phyloP scores from a whole-genome alignment of 306 rosid species.

The Fragaria ananassa region DNA sequence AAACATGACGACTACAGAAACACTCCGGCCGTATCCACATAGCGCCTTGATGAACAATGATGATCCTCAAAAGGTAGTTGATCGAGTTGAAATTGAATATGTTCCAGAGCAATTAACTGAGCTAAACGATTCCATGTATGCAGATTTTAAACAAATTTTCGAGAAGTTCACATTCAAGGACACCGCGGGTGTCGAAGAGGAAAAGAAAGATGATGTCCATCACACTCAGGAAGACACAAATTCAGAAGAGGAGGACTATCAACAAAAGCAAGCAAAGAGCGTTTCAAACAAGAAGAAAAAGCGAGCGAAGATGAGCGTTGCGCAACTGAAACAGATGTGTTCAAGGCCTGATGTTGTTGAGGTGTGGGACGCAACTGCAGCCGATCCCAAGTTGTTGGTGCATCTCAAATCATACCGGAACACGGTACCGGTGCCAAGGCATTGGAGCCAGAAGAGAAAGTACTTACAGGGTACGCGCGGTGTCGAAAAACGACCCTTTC shows the following conservation, averaged over 20 bases:
- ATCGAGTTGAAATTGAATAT: slow-evolving; percentile 75
- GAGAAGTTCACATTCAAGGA: slow-evolving; percentile 72
- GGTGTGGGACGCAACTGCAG: slow-evolving; percentile 98
- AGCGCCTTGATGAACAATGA: slow-evolving; percentile 49
- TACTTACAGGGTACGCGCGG: slow-evolving; percentile 77
- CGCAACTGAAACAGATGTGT: slow-evolving; percentile 82
- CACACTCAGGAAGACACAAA: slow-evolving; percentile 64
- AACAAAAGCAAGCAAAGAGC: slow-evolving; percentile 66
- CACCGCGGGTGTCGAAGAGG: slow-evolving; percentile 53
- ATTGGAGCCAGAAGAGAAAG: slow-evolving; percentile 97
- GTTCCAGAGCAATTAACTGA: slow-evolving; percentile 71
- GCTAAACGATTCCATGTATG: slow-evolving; percentile 61
- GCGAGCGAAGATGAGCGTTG: slow-evolving; percentile 82
- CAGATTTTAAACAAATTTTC: slow-evolving; percentile 74
- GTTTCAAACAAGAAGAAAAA: slow-evolving; percentile 87
- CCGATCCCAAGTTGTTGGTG: slow-evolving; percentile 95
- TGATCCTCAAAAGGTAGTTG: slow-evolving; percentile 41
- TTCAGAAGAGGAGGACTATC: slow-evolving; percentile 73
- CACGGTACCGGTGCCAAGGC: slow-evolving; percentile 98
- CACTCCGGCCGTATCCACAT: slow-evolving; percentile 38
- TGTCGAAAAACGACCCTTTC: slow-evolving; percentile 89
- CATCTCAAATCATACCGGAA: slow-evolving; percentile 84
- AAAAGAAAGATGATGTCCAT: slow-evolving; percentile 53
- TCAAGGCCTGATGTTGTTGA: slow-evolving; percentile 96
- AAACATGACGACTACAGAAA: slow-evolving; percentile 58